phyloP scores from a whole-genome alignment of 1,284 basidiomycete genomes.

The Gymnopus androsaceus region DNA sequence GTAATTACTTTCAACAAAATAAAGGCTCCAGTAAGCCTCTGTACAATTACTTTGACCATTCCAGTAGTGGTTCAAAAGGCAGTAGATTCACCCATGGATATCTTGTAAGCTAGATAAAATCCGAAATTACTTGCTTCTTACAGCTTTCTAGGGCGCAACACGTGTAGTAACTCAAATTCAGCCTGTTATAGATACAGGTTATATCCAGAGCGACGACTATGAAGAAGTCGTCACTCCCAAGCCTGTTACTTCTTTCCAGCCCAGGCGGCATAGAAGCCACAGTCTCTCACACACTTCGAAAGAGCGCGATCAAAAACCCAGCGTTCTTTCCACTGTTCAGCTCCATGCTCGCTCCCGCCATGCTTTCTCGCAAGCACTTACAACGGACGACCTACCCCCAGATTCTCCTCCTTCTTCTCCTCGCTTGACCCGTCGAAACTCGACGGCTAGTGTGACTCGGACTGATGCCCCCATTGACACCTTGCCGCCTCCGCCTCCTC shows the following conservation, averaged over 20 bases:
- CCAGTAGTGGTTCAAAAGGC: slow-evolving; percentile 63
- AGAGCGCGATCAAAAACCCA: slow-evolving; percentile 46
- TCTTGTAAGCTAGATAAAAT: slow-evolving; percentile 36
- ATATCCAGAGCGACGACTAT: slow-evolving; percentile 54
- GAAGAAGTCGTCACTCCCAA: slow-evolving; percentile 46
- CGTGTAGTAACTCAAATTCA: slow-evolving; percentile 73
- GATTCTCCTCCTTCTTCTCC: slow-evolving; percentile 12
- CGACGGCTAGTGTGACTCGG: slow-evolving; percentile 10
- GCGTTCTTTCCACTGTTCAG: slow-evolving; percentile 63
- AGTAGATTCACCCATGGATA: slow-evolving; percentile 69
- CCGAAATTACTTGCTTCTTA: not conserved
- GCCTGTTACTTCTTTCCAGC: slow-evolving; percentile 32
- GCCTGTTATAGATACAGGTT: slow-evolving; percentile 48
- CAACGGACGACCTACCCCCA: not conserved
- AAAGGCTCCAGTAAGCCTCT: slow-evolving; percentile 51
- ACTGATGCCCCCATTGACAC: slow-evolving; percentile 1
- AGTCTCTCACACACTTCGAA: slow-evolving; percentile 53
- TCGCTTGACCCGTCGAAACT: slow-evolving; percentile 10
- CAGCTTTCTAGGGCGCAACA: slow-evolving; percentile 51
- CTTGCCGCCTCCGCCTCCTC: not conserved
- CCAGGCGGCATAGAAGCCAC: slow-evolving; percentile 51
- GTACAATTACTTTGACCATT: slow-evolving; percentile 62
- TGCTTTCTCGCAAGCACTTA: slow-evolving; percentile 38
- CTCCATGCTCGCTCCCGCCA: slow-evolving; percentile 60
- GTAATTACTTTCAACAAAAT: slow-evolving; percentile 28